A percentile compares a stretch with the other conserved stretches of the same genome.
These are phyloP conservation scores for Castanopsis chinensis DNA, from an alignment of 306 rosid species.

Conservation along the genomic window DNA sequence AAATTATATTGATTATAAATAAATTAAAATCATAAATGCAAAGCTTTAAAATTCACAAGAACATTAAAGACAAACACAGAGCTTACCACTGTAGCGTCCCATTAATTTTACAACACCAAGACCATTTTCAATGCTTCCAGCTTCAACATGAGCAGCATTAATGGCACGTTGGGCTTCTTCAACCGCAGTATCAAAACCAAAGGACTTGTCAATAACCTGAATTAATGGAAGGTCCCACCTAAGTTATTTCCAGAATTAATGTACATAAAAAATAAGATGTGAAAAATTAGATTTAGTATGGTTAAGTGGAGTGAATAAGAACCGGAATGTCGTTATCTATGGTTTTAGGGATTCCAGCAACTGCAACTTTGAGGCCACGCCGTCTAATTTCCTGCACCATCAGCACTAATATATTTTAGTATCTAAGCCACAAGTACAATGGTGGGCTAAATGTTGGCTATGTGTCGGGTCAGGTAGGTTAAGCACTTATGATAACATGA, in stretches of 20 bases:
- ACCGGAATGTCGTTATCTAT: slow-evolving; percentile 54
- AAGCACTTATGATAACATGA: background rate
- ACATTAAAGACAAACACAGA: slow-evolving; percentile 16
- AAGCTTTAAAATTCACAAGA: slow-evolving; percentile 10
- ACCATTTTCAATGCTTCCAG: slow-evolving; percentile 83
- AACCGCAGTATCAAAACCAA: slow-evolving; percentile 91
- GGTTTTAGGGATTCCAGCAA: slow-evolving; percentile 51
- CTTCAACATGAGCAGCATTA: slow-evolving; percentile 90
- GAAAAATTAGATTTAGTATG: background rate
- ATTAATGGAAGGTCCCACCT: slow-evolving; percentile 6
- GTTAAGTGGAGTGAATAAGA: slow-evolving; percentile 13
- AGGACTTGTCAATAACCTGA: slow-evolving; percentile 89
- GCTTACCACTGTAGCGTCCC: slow-evolving; percentile 85
- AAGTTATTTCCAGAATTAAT: background rate
- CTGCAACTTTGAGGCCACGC: slow-evolving; percentile 52
- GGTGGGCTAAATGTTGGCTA: background rate
- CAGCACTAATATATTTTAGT: background rate
- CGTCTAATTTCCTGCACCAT: slow-evolving; percentile 41
- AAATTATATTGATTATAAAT: background rate
- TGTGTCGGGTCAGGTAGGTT: background rate
- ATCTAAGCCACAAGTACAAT: background rate
- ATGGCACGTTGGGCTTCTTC: slow-evolving; percentile 99
- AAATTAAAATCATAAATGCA: background rate
- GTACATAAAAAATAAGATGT: background rate
- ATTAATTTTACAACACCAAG: slow-evolving; percentile 87